phyloP scores from a whole-genome alignment of 306 rosid species.

The Cicer judaicum region DNA sequence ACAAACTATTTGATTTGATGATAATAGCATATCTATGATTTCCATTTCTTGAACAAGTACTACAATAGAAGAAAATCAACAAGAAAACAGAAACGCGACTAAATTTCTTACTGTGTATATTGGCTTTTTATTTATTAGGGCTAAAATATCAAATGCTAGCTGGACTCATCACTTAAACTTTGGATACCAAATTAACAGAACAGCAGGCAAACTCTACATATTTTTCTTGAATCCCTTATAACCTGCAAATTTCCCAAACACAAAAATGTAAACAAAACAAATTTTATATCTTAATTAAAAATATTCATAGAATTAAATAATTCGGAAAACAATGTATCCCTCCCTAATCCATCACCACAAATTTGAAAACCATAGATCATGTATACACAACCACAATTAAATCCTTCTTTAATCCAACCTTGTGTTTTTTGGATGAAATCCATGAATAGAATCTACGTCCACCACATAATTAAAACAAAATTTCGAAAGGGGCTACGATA shows the following conservation, averaged over 20 bases:
- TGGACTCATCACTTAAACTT: slow-evolving; percentile 48
- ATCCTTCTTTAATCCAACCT: too few species aligned
- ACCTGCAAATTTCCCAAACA: slow-evolving; percentile 54
- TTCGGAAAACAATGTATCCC: slow-evolving; percentile 38
- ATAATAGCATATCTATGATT: too few species aligned
- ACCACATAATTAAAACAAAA: background rate
- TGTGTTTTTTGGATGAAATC: too few species aligned
- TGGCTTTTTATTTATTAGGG: slow-evolving; percentile 30
- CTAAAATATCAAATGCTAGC: slow-evolving; percentile 46
- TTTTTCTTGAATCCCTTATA: slow-evolving; percentile 62
- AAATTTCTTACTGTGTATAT: slow-evolving; percentile 49
- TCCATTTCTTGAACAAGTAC: too few species aligned
- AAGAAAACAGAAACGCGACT: background rate
- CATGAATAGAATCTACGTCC: too few species aligned
- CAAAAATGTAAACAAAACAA: slow-evolving; percentile 22
- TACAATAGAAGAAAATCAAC: background rate
- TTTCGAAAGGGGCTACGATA: background rate
- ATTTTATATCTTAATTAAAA: background rate
- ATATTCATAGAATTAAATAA: slow-evolving; percentile 2
- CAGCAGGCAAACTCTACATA: slow-evolving; percentile 51
- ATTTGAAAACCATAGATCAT: slow-evolving; percentile 39
- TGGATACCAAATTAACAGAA: slow-evolving; percentile 45
- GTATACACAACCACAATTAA: background rate
- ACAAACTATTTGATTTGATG: too few species aligned
- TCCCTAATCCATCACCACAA: slow-evolving; percentile 47